These are phyloP conservation scores for Chaetomium sp. DNA, from an alignment of 2,329 filamentous ascomycete species.

Conservation along the genomic window DNA sequence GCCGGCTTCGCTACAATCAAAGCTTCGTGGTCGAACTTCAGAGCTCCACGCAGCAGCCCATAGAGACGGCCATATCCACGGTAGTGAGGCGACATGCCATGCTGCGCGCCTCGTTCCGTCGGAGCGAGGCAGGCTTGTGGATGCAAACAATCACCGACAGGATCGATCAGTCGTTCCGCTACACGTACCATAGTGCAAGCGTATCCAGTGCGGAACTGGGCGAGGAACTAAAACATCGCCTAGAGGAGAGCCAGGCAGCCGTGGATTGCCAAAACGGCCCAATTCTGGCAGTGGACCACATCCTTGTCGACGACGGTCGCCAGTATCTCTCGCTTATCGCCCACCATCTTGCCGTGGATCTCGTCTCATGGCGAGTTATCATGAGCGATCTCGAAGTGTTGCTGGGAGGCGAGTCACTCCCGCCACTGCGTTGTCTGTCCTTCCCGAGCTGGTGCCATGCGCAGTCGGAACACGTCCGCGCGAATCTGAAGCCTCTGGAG, in stretches of 20 bases:
- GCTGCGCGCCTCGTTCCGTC: not conserved
- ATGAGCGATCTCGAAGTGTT: not conserved
- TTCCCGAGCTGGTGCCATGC: not conserved
- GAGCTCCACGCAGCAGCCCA: not conserved
- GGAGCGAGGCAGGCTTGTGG: not conserved
- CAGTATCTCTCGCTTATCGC: not conserved
- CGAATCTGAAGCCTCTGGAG: not conserved
- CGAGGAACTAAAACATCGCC: not conserved
- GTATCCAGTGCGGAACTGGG: not conserved
- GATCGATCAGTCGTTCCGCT: not conserved
- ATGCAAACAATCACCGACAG: not conserved
- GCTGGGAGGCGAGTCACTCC: not conserved
- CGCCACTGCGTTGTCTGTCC: not conserved
- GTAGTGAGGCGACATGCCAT: not conserved
- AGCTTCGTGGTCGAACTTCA: not conserved
- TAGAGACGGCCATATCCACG: not conserved
- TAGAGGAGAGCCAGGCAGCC: not conserved
- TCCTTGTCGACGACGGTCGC: not conserved
- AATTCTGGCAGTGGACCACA: not conserved
- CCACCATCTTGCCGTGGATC: not conserved
- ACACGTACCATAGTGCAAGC: not conserved
- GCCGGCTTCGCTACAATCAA: not conserved
- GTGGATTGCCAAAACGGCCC: not conserved
- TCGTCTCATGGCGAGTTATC: not conserved
- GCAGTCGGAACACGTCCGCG: not conserved